Evolutionary conservation across 140 eudicot genomes (phyloP).

Genomic region (Ambrosia hybrid): DNA sequence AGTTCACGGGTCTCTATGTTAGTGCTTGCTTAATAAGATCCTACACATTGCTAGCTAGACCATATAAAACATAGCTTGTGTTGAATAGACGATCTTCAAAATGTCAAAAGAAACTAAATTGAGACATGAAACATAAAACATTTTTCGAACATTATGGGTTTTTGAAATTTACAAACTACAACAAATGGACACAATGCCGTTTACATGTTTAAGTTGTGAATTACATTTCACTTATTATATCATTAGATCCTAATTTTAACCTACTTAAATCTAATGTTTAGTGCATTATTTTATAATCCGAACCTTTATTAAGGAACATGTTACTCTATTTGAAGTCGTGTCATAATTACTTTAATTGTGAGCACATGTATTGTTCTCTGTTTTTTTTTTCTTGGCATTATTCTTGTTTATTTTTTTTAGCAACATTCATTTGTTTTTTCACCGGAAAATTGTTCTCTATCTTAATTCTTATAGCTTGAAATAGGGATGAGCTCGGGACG

Average conservation of each 20-base stretch:
- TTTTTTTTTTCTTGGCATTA: not conserved
- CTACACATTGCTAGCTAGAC: no score
- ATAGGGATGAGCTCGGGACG: no score
- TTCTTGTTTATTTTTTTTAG: not conserved
- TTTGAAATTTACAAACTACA: not conserved
- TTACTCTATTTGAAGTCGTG: slow-evolving; percentile 12
- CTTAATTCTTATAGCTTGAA: no score
- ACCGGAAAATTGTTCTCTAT: not conserved
- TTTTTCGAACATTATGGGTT: not conserved
- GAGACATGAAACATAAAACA: no score
- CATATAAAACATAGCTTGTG: no score
- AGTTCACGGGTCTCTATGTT: no score
- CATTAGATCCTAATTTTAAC: not conserved
- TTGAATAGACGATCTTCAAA: no score
- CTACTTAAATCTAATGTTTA: not conserved
- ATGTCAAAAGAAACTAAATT: no score
- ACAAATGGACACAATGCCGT: not conserved
- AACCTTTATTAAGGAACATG: slow-evolving; percentile 9
- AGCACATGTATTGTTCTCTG: slow-evolving; percentile 8
- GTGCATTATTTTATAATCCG: slow-evolving; percentile 1
- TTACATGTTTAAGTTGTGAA: no score
- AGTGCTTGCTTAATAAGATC: no score
- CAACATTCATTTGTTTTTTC: not conserved
- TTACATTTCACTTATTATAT: not conserved
- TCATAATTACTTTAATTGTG: slow-evolving; percentile 13